Percentiles rank a stretch among this genome's conserved stretches.
phyloP scores from a whole-genome alignment of 176 grass and related monocot genomes.

The Hordeum marinum region DNA sequence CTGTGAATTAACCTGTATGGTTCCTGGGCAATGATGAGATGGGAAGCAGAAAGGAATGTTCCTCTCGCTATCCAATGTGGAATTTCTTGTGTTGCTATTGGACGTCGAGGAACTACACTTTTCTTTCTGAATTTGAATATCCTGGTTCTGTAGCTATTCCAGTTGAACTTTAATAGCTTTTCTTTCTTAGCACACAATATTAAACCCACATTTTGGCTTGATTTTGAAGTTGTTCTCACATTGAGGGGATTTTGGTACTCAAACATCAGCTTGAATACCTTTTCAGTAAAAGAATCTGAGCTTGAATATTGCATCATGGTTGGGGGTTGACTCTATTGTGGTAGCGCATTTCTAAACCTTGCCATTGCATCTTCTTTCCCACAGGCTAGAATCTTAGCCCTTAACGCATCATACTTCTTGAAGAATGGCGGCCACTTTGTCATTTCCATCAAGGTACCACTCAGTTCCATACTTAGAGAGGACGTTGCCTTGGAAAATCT shows the following conservation, averaged over 20 bases:
- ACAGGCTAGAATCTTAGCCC: slow-evolving; percentile 91
- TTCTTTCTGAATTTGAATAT: too few species aligned
- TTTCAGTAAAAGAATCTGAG: too few species aligned
- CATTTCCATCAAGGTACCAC: slow-evolving; percentile 86
- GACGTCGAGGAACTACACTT: too few species aligned
- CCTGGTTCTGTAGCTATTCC: too few species aligned
- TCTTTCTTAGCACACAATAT: not conserved
- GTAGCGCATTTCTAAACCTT: not conserved
- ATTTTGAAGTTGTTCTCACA: not conserved
- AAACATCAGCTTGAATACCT: not conserved
- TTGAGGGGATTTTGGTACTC: not conserved
- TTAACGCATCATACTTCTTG: slow-evolving; percentile 81
- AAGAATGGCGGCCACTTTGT: slow-evolving; percentile 94
- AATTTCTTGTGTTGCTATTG: too few species aligned
- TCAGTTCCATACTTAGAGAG: not conserved
- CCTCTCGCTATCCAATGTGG: too few species aligned
- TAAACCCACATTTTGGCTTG: not conserved
- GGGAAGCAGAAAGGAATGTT: too few species aligned
- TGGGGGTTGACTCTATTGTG: not conserved
- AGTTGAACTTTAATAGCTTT: too few species aligned
- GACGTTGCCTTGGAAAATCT: too few species aligned
- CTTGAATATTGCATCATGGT: not conserved
- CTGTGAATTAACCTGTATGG: too few species aligned
- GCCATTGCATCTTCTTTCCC: not conserved
- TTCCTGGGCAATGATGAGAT: too few species aligned